Base-by-base conservation (phyloP, 352 stramenopile species). In the Globisporangium apiculatum region DNA sequence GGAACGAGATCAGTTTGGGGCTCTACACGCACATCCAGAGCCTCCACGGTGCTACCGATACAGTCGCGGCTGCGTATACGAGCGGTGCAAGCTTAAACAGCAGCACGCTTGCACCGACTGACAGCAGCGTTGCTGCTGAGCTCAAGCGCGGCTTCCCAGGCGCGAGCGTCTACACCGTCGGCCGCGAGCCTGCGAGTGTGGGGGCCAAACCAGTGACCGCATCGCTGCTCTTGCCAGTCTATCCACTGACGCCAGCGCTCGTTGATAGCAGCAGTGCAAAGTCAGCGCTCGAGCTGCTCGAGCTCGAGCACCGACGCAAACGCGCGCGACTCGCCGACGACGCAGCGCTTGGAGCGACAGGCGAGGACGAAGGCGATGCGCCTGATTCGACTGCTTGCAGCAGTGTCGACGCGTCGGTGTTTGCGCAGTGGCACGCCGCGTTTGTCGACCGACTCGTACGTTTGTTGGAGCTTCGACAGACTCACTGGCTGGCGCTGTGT, bases 381-480 rank as follows among this genome's bases (percentile, higher is more conserved):
- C 24, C 24, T 31, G 24, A 31, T 31, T 31, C 24, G 2, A 31
- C 24, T 31, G 24, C 24, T 31, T 17, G 11, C 42, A 47, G 42
- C 11, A 47, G 42, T 14, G 38, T 67, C 2, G 48, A 64, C 2
- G 37, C 60, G 24, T 62, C 62, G 4, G n/a, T 53, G 24, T 62
- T 53, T 40, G 53, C 5, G 37, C 67, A 55, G 52, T 76, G 67
- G 69, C 69, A 72, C 10, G 67, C 59, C 2, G 53, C 73, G 1
- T 65, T 86, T 65, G 63, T 63, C 47, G 82, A 79, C 68, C 83
- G 84, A 71, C 66, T 84, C 71, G 79, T 89, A 57, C 55, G 74
- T 51, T n/a, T 14, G 14, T 38, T 4, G 24, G 24, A 31, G 24
- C 3, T 38, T 31, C 38, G 38, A 46, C 24, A 31, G 24, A 31